phyloP scores from a whole-genome alignment of 1,284 basidiomycete species.

The Papiliotrema flavescens region DNA sequence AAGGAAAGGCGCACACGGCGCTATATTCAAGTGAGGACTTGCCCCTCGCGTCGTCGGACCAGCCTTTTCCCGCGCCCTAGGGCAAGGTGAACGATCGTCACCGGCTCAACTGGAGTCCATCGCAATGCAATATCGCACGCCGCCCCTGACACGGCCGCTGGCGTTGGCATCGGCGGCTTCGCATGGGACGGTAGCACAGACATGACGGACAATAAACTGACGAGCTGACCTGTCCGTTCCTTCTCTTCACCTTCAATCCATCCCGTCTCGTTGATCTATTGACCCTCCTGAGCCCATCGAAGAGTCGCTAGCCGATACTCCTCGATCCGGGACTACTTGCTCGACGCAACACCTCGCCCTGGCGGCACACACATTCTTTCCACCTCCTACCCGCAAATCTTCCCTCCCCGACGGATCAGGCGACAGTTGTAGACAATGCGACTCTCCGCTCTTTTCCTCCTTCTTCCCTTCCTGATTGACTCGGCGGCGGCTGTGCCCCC shows the following conservation, averaged over 20 bases:
- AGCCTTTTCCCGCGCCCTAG: too few species aligned
- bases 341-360: background rate
- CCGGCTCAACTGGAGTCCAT: too few species aligned
- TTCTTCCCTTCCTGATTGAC: conserved; percentile 1
- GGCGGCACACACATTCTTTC: background rate
- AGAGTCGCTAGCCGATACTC: conserved; percentile 2
- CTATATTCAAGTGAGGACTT: too few species aligned
- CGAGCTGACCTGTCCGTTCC: background rate
- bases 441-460: conserved; percentile 1
- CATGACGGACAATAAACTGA: too few species aligned
- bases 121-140: too few species aligned
- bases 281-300: background rate
- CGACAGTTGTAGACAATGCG: background rate
- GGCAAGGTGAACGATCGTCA: too few species aligned
- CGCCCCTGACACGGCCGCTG: too few species aligned
- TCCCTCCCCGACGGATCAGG: background rate
- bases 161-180: too few species aligned
- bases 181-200: too few species aligned
- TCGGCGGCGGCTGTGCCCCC: background rate
- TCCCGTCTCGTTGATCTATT: background rate
- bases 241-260: background rate
- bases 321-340: too few species aligned
- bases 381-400: background rate
- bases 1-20: too few species aligned
- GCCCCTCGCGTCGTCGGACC: too few species aligned